phyloP scores from a whole-genome alignment of 768 basidiomycete genomes.

The Galerina sulciceps region DNA sequence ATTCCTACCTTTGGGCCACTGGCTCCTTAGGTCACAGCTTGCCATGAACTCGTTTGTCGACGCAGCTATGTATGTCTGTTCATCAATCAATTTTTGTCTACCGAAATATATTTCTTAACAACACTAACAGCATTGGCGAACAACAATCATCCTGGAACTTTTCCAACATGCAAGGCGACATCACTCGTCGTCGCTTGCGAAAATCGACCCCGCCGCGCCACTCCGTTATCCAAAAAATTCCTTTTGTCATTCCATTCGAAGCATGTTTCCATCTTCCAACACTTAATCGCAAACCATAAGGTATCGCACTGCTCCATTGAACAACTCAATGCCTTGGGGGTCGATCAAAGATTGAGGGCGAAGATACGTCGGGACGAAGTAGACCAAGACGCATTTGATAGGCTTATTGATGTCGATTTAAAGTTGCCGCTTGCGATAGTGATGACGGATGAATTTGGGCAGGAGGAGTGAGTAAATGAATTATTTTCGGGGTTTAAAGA shows the following conservation, averaged over 20 bases:
- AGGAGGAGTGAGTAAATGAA: constrained; percentile 63
- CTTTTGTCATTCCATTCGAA: constrained; percentile 93
- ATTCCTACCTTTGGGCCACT: constrained; percentile 84
- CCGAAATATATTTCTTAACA: not conserved
- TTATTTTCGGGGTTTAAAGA: not conserved
- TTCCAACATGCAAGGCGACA: no score
- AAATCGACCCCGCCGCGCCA: constrained; percentile 71
- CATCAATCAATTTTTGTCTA: not conserved
- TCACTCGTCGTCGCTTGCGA: not conserved
- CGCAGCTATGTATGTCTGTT: constrained; percentile 71
- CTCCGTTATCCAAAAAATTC: constrained; percentile 92
- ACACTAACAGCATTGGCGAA: constrained; percentile 10
- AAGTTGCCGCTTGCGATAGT: constrained; percentile 85
- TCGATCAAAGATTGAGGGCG: constrained; percentile 37
- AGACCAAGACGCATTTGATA: constrained; percentile 90
- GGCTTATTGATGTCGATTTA: constrained; percentile 75
- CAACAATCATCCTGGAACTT: constrained; percentile 14
- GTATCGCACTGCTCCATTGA: constrained; percentile 12
- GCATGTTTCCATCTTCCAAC: constrained; percentile 83
- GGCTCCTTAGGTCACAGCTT: constrained; percentile 65
- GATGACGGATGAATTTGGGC: constrained; percentile 89
- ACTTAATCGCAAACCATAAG: constrained; percentile 61
- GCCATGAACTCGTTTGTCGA: constrained; percentile 73
- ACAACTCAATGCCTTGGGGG: constrained; percentile 19
- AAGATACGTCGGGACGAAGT: constrained; percentile 78